Evolutionary conservation across 371 early-diverging fungal genomes (phyloP), one percentile per base, ranked within the genome.

Genomic region (Mortierella sp.): DNA sequence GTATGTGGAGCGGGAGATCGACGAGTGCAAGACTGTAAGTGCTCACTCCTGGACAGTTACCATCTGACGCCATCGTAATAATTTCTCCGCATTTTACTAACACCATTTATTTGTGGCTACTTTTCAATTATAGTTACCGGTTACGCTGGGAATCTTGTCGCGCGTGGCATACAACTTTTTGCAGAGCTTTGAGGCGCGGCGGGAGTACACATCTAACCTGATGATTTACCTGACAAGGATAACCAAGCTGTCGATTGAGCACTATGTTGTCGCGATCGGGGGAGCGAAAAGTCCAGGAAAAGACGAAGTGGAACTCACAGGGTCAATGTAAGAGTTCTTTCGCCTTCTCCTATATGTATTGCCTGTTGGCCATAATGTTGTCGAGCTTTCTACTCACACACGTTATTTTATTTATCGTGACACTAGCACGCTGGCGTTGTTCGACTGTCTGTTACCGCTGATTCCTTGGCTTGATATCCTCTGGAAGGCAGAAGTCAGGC

Each of bases 341-440:
- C 29, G 41, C 45, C 9, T 0, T 22, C 5, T 58, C 31, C 8
- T 37, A 1, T 7, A 31, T 14, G 7, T 47, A 7, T 5, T 22
- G 9, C 0, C 19, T 0, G 34, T n/a, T 1, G 58, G 31, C 7
- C 6, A 31, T 19, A 14, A 53, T 11, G 53, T 26, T 11, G 3
- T 29, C n/a, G 13, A 0, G 13, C 53, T 11, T 55, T 58, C 14
- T 5, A 58, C 58, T 58, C 6, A 58, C 34, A 19, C 16, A 2
- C 2, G 13, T 8, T 31, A 19, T 58, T 2, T 9, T 34, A 24
- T 52, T 55, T 7, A 47, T 4, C 10, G 11, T 50, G 13, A 16
- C n/a, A 47, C 24, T 74, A 82, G 83, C 72, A 82, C 83, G 75
- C 73, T 77, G 83, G 78, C 79, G 75, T 75, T 82, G 64, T 78